These are phyloP conservation scores for Carex parvula DNA, from an alignment of 176 grass and related monocot genomes.

Conservation along the genomic window DNA sequence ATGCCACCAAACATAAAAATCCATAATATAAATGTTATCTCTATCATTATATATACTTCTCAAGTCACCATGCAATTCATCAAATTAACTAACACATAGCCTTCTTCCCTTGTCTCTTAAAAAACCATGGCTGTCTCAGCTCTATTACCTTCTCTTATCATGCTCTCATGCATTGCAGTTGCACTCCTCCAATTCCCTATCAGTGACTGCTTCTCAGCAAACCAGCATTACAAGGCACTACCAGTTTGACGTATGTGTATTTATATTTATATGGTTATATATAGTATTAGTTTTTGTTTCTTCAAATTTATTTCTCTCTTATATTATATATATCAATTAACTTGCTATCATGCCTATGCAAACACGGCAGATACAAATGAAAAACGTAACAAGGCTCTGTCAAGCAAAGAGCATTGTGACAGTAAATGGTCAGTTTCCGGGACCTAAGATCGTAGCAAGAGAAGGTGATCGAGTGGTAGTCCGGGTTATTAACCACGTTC, in stretches of 20 bases:
- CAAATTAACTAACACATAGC: neutral
- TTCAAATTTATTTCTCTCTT: neutral
- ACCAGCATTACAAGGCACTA: constrained; percentile 25
- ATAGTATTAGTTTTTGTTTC: neutral
- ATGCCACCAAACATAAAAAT: constrained; percentile 22
- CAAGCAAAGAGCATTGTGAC: constrained; percentile 75
- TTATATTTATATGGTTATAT: neutral
- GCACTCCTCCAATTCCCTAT: neutral
- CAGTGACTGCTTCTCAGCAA: neutral
- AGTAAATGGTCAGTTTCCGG: constrained; percentile 71
- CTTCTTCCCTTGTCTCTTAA: neutral
- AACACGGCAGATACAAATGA: constrained; percentile 36
- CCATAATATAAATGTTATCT: constrained; percentile 16
- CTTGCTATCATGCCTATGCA: neutral
- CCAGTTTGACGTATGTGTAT: constrained; percentile 28
- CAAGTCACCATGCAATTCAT: neutral
- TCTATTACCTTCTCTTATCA: neutral
- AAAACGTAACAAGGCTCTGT: constrained; percentile 57
- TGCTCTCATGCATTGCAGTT: constrained; percentile 14
- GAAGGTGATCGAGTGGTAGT: constrained; percentile 75
- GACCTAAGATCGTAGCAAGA: constrained; percentile 45
- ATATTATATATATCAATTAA: neutral
- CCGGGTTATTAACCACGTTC: constrained; percentile 53
- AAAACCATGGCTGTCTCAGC: constrained; percentile 13
- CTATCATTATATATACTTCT: constrained; percentile 26